phyloP scores from a whole-genome alignment of 192 early-diverging fungal species.

The Coemansia sp. region DNA sequence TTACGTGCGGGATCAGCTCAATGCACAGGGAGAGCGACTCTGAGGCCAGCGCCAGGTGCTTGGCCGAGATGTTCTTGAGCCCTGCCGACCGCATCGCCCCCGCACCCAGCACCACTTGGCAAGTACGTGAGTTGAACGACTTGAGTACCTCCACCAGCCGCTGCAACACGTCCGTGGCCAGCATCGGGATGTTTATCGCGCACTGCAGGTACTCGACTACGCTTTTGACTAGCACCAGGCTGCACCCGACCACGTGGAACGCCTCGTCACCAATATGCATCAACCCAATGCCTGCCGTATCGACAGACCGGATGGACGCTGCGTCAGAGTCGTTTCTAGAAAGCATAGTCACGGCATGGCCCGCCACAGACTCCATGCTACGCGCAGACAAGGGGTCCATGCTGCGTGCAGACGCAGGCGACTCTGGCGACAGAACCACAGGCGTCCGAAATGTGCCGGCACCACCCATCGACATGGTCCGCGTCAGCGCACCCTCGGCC shows the following conservation, averaged over 20 bases:
- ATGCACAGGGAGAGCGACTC: conserved; percentile 89
- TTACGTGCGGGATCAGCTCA: conserved; percentile 80
- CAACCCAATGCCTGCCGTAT: conserved; percentile 55
- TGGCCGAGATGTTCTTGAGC: conserved; percentile 94
- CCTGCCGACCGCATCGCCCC: conserved; percentile 97
- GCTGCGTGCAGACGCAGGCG: conserved; percentile 13
- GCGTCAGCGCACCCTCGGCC: background rate
- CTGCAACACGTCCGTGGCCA: conserved; percentile 86
- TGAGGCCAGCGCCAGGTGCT: conserved; percentile 91
- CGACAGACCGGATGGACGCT: conserved; percentile 35
- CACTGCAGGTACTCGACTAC: conserved; percentile 90
- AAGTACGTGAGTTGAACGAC: conserved; percentile 92
- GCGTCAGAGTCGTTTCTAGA: conserved; percentile 35
- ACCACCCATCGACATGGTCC: background rate
- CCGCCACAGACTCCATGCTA: conserved; percentile 7
- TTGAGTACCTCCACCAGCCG: conserved; percentile 76
- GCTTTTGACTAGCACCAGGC: conserved; percentile 85
- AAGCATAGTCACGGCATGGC: background rate
- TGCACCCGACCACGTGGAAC: conserved; percentile 87
- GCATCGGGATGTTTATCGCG: conserved; percentile 69
- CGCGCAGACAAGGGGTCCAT: conserved; percentile 8
- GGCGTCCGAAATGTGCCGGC: background rate
- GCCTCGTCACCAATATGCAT: conserved; percentile 72
- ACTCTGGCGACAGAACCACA: background rate
- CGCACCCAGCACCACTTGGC: conserved; percentile 96